Base-by-base conservation (phyloP, 495 filamentous ascomycete genomes). In the Acidiella bohemica region DNA sequence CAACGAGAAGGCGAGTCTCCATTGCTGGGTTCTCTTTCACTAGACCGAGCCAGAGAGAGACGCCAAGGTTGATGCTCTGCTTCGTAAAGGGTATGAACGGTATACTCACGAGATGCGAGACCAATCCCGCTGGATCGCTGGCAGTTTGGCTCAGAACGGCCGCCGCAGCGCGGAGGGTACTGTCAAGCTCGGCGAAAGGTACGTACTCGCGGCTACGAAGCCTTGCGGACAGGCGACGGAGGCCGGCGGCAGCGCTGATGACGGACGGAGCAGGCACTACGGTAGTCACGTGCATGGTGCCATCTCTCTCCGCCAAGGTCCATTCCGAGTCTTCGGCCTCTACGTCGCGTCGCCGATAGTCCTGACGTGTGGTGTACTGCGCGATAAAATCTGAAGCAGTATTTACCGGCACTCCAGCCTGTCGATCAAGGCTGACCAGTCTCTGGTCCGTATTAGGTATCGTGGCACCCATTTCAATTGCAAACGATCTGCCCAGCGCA, bases 351-450 rank as follows among this genome's bases (percentile, higher is more conserved):
- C 82, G 81, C 21, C 82, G 75, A 56, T 96, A 96, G 50, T 85
- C 85, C 55, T 96, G 92, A 7, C 90, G 81, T 17, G 82, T 90
- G n/a, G 87, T 95, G 53, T 96, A 95, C 54, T 95, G 84, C 23
- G 86, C 82, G 55, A 96, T 78, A 50, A 97, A 93, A 57, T 94
- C 86, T 11, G 88, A 95, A 10, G 84, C 87, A 11, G 86, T 79
- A 51, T 96, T 90, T 46, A 93, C 75, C 32, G 75, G 75, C 14
- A 70, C 72, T 22, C 74, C 70, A 9, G 77, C 72, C 42, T 82
- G 70, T 21, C 62, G 67, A 38, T 93, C 83, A 22, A 50, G 35
- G 19, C 40, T 76, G 55, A 71, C 71, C 13, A 97, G 68, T 37
- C 82, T 73, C 46, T 90, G 86, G 58, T 97, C 86, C 20, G 80